A percentile compares a stretch with the other conserved stretches of the same genome.
phyloP scores from a whole-genome alignment of 306 rosid species.

The Cicer yamashitae region DNA sequence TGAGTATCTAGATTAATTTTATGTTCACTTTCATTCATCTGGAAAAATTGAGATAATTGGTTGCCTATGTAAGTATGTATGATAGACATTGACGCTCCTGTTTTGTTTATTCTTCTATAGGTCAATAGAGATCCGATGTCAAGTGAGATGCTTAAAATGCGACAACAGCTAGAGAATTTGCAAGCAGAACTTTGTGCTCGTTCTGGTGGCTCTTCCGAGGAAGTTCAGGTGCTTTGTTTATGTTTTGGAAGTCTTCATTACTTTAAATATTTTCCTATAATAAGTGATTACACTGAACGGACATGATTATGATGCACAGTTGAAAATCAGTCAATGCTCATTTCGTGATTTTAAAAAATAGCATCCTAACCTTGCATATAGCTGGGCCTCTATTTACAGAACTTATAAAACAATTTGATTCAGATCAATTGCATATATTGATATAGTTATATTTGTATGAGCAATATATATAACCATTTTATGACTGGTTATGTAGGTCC shows the following conservation, averaged over 20 bases:
- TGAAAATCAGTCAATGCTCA: constrained; percentile 23
- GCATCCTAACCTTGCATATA: constrained; percentile 9
- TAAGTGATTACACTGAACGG: constrained; percentile 6
- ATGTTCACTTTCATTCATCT: constrained; percentile 26
- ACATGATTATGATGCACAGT: constrained; percentile 31
- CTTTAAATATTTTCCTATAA: constrained; percentile 23
- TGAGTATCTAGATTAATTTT: constrained; percentile 55
- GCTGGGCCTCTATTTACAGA: background rate
- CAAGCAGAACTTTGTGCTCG: constrained; percentile 98
- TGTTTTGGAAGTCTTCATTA: constrained; percentile 28
- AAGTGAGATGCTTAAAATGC: constrained; percentile 93
- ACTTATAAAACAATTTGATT: constrained; percentile 16
- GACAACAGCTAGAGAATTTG: constrained; percentile 87
- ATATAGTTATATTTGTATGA: background rate
- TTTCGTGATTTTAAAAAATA: constrained; percentile 30
- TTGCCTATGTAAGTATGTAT: constrained; percentile 24
- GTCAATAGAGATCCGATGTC: constrained; percentile 97
- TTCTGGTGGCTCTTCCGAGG: constrained; percentile 84
- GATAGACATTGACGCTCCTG: constrained; percentile 34
- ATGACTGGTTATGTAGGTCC: constrained; percentile 59
- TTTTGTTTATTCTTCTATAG: constrained; percentile 53
- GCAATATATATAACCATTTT: constrained; percentile 37
- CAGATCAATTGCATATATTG: background rate
- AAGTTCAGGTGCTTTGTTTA: constrained; percentile 72
- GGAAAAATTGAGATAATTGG: constrained; percentile 33